Evolutionary conservation across 306 rosid species (phyloP), one percentile per base, ranked within the genome.

Genomic region (Nissolia schottii): DNA sequence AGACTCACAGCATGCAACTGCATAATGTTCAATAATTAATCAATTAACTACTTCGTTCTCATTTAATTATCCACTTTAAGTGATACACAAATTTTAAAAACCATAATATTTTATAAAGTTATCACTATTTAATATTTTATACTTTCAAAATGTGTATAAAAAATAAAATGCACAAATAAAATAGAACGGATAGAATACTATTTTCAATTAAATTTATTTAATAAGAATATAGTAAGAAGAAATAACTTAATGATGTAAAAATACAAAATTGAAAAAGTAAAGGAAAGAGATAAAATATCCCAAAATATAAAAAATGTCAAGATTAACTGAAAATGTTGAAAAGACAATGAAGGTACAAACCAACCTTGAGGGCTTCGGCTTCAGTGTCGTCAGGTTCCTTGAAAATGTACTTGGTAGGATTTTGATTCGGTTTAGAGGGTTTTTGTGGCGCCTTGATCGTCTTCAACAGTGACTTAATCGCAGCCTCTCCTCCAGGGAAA

Each of bases 281-380:
- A n/a, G 6, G 13, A 38, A 7, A 1, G 46, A 6, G 4, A 13
- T 40, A 1, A 6, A 35, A 5, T 8, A 35, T 35, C 40, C 5
- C 2, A 35, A 5, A n/a, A n/a, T n/a, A n/a, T n/a, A n/a, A n/a
- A n/a, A n/a, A n/a, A n/a, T n/a, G n/a, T n/a, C n/a, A n/a, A n/a
- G n/a, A n/a, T n/a, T n/a, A n/a, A n/a, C n/a, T n/a, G n/a, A n/a
- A n/a, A n/a, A n/a, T n/a, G n/a, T n/a, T n/a, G n/a, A n/a, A n/a
- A n/a, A n/a, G n/a, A n/a, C n/a, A n/a, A n/a, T n/a, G n/a, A n/a
- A n/a, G n/a, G n/a, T n/a, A n/a, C n/a, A 55, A 62, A 12, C 3
- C n/a, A 64, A 71, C 85, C 81, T 81, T 76, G 1, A 63, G 63
- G 1, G 0, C 28, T 0, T 64, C 27, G 64, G 63, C 14, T 0